A percentile compares a stretch with the other conserved stretches of the same genome.
Conservation (phyloP, 345 rosid genomes). For the Brassica cretica region DNA sequence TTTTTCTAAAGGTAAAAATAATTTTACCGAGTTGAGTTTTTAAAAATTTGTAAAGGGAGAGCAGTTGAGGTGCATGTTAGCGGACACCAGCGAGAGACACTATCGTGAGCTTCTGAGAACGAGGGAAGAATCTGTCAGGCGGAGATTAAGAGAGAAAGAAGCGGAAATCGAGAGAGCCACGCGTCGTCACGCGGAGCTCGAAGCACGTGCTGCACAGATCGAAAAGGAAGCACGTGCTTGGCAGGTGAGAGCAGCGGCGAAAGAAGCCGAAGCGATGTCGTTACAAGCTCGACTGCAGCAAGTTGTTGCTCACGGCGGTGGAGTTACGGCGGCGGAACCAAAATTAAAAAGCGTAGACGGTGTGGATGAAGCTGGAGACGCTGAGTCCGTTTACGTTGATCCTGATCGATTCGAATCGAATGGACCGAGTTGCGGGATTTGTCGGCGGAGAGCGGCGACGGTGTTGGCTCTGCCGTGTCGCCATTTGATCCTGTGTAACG, state of each 20-base stretch:
- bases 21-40: neutral
- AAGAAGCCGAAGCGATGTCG: constrained; percentile 76
- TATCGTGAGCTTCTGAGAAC: constrained; percentile 67
- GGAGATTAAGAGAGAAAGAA: constrained; percentile 67
- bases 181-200: constrained; percentile 73
- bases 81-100: constrained; percentile 72
- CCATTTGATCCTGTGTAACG: constrained; percentile 74
- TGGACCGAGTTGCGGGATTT: constrained; percentile 61
- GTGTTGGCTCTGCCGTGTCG: constrained; percentile 92
- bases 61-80: constrained; percentile 70
- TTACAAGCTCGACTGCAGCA: constrained; percentile 79
- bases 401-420: constrained; percentile 54
- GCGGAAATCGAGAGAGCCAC: constrained; percentile 71
- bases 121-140: constrained; percentile 63
- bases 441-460: constrained; percentile 60
- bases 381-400: constrained; percentile 83
- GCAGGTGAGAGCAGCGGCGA: constrained; percentile 81
- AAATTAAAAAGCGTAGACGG: constrained; percentile 18
- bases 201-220: constrained; percentile 83
- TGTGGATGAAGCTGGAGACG: constrained; percentile 54
- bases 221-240: constrained; percentile 74
- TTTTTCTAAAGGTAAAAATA: neutral
- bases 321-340: constrained; percentile 17
- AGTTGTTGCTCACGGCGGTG: constrained; percentile 42
- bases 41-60: constrained; percentile 50